These are phyloP conservation scores for Coemansia sp. DNA, from an alignment of 371 early-diverging fungal species.

Conservation along the genomic window DNA sequence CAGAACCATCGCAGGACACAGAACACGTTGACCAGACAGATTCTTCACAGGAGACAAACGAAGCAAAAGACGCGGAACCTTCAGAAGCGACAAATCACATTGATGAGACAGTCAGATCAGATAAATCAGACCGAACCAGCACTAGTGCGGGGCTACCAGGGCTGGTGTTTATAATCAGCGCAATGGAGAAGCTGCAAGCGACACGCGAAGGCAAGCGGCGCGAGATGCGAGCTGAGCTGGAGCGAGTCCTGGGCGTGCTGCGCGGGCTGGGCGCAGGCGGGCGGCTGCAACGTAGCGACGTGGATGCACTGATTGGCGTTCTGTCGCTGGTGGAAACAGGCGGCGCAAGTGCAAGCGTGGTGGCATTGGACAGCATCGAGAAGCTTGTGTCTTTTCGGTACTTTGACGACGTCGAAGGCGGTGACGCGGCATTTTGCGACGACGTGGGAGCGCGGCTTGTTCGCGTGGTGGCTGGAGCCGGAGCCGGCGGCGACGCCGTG, in stretches of 20 bases:
- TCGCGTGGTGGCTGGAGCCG: slow-evolving; percentile 32
- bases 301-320: slow-evolving; percentile 60
- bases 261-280: slow-evolving; percentile 52
- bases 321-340: slow-evolving; percentile 61
- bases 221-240: slow-evolving; percentile 46
- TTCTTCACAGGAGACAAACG: background rate
- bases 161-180: slow-evolving; percentile 64
- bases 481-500: slow-evolving; percentile 40
- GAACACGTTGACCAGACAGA: background rate
- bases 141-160: slow-evolving; percentile 35
- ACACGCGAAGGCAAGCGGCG: slow-evolving; percentile 57
- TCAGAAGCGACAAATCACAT: background rate
- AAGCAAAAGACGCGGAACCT: background rate
- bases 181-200: slow-evolving; percentile 61
- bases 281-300: slow-evolving; percentile 43
- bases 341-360: slow-evolving; percentile 57
- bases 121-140: background rate
- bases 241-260: slow-evolving; percentile 56
- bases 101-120: background rate
- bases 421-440: background rate
- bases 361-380: slow-evolving; percentile 68
- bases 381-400: slow-evolving; percentile 75
- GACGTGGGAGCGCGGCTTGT: slow-evolving; percentile 50
- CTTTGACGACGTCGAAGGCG: slow-evolving; percentile 52
- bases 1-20: background rate